A percentile compares a stretch with the other conserved stretches of the same genome.
Conservation (phyloP, 495 filamentous ascomycete species). For the Hypomontagnella submonticulosa region DNA sequence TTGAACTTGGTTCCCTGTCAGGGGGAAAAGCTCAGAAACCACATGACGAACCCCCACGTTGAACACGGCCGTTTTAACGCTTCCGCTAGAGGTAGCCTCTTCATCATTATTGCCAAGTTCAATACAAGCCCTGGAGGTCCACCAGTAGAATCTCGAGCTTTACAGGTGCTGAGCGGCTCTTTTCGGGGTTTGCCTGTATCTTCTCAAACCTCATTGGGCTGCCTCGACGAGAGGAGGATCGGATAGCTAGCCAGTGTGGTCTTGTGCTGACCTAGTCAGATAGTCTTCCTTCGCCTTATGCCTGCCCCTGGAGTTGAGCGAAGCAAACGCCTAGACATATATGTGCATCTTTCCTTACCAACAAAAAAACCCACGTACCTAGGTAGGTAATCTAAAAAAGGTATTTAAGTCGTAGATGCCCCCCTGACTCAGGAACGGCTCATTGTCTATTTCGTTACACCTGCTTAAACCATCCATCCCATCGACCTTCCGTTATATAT, state of each 20-base stretch:
- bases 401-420: conserved; percentile 33
- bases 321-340: conserved; percentile 12
- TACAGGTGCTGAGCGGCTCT: conserved; percentile 30
- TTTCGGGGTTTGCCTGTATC: conserved; percentile 22
- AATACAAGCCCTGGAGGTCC: conserved; percentile 7
- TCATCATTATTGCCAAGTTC: conserved; percentile 15
- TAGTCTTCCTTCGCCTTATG: conserved; percentile 30
- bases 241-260: conserved; percentile 31
- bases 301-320: conserved; percentile 16
- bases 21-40: conserved; percentile 30
- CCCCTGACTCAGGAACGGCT: conserved; percentile 16
- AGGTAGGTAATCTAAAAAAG: not conserved
- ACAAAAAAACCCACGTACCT: not conserved
- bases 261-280: conserved; percentile 14
- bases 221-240: conserved; percentile 29
- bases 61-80: conserved; percentile 2
- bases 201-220: conserved; percentile 28
- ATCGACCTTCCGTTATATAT: conserved; percentile 5
- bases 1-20: conserved; percentile 12
- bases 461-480: conserved; percentile 8
- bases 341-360: conserved; percentile 1
- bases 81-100: conserved; percentile 29
- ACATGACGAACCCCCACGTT: conserved; percentile 35
- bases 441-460: conserved; percentile 13
- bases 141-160: conserved; percentile 13